Conservation (phyloP, 2,329 filamentous ascomycete species). For the Aureobasidium leucospermi region DNA sequence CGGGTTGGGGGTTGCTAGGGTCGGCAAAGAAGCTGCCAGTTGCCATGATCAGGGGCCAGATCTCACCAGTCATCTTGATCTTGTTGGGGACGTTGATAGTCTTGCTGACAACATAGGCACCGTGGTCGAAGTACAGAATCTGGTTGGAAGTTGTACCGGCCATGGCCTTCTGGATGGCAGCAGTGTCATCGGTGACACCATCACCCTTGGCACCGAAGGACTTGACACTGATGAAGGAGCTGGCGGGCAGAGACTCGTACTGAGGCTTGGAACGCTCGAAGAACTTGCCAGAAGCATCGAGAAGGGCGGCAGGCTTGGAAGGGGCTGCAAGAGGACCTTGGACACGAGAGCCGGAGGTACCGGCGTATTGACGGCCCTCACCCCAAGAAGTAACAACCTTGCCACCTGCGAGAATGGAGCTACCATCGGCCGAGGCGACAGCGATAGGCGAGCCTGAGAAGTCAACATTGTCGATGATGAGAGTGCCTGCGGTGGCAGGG, state of each 20-base stretch:
- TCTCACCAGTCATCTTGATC: conserved; percentile 81
- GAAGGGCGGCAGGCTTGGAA: conserved; percentile 59
- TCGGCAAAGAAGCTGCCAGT: conserved; percentile 67
- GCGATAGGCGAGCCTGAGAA: conserved; percentile 47
- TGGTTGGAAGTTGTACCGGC: conserved; percentile 52
- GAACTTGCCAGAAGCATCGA: conserved; percentile 58
- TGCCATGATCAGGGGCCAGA: conserved; percentile 86
- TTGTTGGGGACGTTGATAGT: conserved; percentile 51
- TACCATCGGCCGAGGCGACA: conserved; percentile 60
- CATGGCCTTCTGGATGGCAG: conserved; percentile 71
- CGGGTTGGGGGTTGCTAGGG: conserved; percentile 67
- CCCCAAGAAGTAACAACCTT: conserved; percentile 63
- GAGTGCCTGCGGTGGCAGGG: conserved; percentile 65
- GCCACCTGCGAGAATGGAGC: conserved; percentile 61
- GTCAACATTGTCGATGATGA: conserved; percentile 86
- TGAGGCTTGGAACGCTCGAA: conserved; percentile 85
- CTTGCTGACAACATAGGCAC: conserved; percentile 53
- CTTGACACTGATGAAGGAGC: conserved; percentile 76
- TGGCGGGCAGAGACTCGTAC: conserved; percentile 62
- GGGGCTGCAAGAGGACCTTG: conserved; percentile 49
- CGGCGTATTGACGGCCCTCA: conserved; percentile 69
- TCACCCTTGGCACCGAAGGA: conserved; percentile 75
- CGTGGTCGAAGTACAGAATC: conserved; percentile 58
- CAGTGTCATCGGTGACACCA: conserved; percentile 78
- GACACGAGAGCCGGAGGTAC: conserved; percentile 42